Evolutionary conservation across 192 early-diverging fungal species (phyloP).

Genomic region (Gryganskiella cystojenkinii): DNA sequence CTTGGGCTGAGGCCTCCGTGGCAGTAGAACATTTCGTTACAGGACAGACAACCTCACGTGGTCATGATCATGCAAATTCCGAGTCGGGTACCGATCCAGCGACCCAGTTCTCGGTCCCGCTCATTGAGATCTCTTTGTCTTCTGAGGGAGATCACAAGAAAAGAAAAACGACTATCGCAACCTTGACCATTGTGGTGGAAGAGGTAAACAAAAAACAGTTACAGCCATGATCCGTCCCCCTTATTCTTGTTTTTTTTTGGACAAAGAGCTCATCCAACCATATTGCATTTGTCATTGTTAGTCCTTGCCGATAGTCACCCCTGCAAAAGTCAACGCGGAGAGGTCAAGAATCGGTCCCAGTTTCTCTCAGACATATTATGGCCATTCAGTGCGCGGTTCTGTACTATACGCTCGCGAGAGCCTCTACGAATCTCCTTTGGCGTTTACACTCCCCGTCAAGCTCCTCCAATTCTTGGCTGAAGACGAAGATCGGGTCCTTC

Average conservation of each 20-base stretch:
- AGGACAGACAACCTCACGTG: no score
- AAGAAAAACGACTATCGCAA: conserved; percentile 35
- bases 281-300: neutral
- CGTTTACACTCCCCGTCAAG: conserved; percentile 37
- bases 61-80: no score
- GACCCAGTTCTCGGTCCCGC: conserved; percentile 4
- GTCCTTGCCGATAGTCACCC: conserved; percentile 14
- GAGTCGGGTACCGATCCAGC: neutral
- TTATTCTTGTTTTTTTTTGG: neutral
- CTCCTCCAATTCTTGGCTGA: conserved; percentile 29
- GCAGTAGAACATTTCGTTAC: conserved; percentile 35
- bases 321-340: conserved; percentile 14
- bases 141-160: conserved; percentile 13
- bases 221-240: neutral
- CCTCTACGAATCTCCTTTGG: conserved; percentile 42
- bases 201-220: conserved; percentile 16
- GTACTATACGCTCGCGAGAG: conserved; percentile 34
- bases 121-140: conserved; percentile 18
- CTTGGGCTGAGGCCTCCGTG: conserved; percentile 43
- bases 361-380: conserved; percentile 40
- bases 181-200: conserved; percentile 22
- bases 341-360: conserved; percentile 16
- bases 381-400: conserved; percentile 28
- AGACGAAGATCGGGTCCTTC: conserved; percentile 31
- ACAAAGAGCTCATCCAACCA: no score